These are phyloP conservation scores for Nidula microcarpa DNA, from an alignment of 768 basidiomycete species.

Conservation along the genomic window DNA sequence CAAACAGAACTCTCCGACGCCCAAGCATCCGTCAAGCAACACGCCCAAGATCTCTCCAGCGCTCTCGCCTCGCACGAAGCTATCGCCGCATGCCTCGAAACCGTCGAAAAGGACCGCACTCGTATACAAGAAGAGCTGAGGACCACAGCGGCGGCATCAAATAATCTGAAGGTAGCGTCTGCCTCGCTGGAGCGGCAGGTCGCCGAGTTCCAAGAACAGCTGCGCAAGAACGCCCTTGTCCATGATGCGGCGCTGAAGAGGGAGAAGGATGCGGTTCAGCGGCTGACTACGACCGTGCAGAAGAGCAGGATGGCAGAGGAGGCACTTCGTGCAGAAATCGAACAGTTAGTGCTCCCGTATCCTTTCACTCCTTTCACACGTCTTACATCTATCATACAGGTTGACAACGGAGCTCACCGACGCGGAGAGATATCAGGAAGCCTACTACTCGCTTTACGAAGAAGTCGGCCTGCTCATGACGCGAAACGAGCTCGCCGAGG, in stretches of 20 bases:
- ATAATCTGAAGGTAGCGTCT: conserved; percentile 10
- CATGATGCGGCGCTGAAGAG: conserved; percentile 36
- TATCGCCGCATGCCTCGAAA: conserved; percentile 37
- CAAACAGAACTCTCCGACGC: conserved; percentile 20
- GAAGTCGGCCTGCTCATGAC: conserved; percentile 63
- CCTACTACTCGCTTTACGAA: conserved; percentile 62
- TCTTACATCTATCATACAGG: conserved; percentile 15
- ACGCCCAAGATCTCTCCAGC: conserved; percentile 22
- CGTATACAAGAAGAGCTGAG: conserved; percentile 10
- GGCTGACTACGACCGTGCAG: conserved; percentile 47
- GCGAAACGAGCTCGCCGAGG: conserved; percentile 75
- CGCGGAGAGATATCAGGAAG: conserved; percentile 64
- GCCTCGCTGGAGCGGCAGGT: neutral
- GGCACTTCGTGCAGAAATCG: conserved; percentile 62
- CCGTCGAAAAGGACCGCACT: conserved; percentile 30
- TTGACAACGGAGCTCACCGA: conserved; percentile 51
- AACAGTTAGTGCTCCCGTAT: conserved; percentile 45
- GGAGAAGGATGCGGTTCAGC: conserved; percentile 43
- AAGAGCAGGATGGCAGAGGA: conserved; percentile 65
- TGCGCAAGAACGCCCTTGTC: conserved; percentile 19
- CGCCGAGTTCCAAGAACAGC: conserved; percentile 20
- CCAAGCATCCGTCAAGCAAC: neutral
- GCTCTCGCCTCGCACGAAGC: conserved; percentile 37
- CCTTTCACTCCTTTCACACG: neutral
- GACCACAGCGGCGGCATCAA: conserved; percentile 14